Conservation (phyloP, 2,329 filamentous ascomycete species). For the Westerdykella sp. region DNA sequence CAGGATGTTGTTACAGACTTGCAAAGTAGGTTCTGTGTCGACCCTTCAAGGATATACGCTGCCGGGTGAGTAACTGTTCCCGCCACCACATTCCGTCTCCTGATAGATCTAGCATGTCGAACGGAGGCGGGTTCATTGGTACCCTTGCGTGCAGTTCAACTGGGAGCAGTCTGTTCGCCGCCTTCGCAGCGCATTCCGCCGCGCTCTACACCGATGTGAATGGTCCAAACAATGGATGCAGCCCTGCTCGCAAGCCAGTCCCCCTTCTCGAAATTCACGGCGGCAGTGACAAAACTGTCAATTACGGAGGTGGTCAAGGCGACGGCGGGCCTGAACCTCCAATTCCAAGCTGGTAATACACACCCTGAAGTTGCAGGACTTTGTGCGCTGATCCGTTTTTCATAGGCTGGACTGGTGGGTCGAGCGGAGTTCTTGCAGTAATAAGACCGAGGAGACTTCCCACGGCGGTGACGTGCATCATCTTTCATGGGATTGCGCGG, state of each 20-base stretch:
- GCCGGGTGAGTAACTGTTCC: conserved; percentile 26
- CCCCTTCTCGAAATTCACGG: conserved; percentile 50
- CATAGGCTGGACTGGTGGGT: conserved; percentile 38
- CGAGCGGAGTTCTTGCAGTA: conserved; percentile 35
- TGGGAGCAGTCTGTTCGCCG: conserved; percentile 41
- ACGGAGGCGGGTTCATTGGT: conserved; percentile 46
- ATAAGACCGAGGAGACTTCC: conserved; percentile 27
- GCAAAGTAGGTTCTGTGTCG: conserved; percentile 39
- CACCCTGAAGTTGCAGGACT: not conserved
- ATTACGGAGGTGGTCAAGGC: conserved; percentile 41
- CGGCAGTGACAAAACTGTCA: conserved; percentile 42
- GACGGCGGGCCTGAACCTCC: conserved; percentile 41
- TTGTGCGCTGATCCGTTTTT: conserved; percentile 1
- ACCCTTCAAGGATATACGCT: conserved; percentile 42
- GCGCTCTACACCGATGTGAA: conserved; percentile 43
- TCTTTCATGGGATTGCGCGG: conserved; percentile 40
- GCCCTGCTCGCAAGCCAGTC: conserved; percentile 32
- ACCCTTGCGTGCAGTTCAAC: conserved; percentile 41
- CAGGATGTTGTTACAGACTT: conserved; percentile 40
- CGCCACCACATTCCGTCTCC: not conserved
- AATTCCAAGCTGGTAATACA: conserved; percentile 40
- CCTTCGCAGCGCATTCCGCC: conserved; percentile 43
- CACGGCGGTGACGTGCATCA: conserved; percentile 41
- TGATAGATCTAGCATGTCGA: conserved; percentile 33
- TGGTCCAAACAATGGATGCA: conserved; percentile 37